Evolutionary conservation across 176 grass and related monocot species (phyloP).

Genomic region (Puccinellia tenuiflora): DNA sequence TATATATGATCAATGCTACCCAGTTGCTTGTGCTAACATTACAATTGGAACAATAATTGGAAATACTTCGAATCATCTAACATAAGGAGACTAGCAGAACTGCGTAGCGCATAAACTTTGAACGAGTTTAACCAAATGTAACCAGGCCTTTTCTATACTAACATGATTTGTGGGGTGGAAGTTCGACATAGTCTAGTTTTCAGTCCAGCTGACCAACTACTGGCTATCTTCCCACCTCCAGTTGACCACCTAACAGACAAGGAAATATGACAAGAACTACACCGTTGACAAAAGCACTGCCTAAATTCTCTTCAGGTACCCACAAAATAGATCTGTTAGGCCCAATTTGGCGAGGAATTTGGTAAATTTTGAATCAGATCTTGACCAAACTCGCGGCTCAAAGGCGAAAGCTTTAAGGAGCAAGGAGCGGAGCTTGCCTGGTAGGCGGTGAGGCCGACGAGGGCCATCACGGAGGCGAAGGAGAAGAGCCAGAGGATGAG

Average conservation of each 20-base stretch:
- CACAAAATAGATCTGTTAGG: neutral
- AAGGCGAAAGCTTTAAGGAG: neutral
- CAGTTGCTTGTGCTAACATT: neutral
- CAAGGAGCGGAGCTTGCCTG: conserved; percentile 41
- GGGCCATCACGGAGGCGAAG: conserved; percentile 62
- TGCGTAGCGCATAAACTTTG: neutral
- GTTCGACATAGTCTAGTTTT: neutral
- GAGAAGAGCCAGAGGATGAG: conserved; percentile 77
- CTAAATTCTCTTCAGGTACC: neutral
- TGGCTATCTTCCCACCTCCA: neutral
- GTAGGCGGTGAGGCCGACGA: conserved; percentile 69
- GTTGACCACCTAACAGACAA: conserved; percentile 2
- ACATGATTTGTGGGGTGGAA: neutral
- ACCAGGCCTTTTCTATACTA: neutral
- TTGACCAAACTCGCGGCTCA: neutral
- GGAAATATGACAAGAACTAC: neutral
- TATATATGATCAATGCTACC: conserved; percentile 8
- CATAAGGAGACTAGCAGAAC: neutral
- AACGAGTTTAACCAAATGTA: neutral
- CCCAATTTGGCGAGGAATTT: neutral
- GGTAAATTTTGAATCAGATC: neutral
- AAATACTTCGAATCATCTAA: neutral
- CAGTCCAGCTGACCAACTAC: neutral
- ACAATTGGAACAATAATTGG: neutral
- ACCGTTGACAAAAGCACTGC: conserved; percentile 11